phyloP scores from a whole-genome alignment of 1,139 yeast species.

The Taphrina flavorubra region DNA sequence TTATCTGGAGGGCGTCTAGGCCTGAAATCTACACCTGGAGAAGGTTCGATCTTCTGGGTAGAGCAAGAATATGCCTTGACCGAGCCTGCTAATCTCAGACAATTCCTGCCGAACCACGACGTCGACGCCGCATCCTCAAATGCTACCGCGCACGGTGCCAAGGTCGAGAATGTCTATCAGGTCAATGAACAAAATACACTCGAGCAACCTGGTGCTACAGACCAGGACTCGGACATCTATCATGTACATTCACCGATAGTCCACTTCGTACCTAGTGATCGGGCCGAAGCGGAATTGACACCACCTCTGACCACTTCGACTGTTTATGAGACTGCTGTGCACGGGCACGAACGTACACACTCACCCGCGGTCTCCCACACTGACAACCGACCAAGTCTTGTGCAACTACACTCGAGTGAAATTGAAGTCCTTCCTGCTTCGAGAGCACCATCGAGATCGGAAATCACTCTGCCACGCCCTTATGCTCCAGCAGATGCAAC shows the following conservation, averaged over 20 bases:
- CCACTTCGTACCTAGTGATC: not conserved
- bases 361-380: not conserved
- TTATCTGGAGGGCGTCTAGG: slow-evolving; percentile 39
- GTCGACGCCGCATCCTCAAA: not conserved
- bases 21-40: slow-evolving; percentile 24
- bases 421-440: slow-evolving; percentile 2
- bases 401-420: slow-evolving; percentile 23
- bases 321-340: not conserved
- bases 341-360: not conserved
- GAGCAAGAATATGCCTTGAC: slow-evolving; percentile 35
- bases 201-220: not conserved
- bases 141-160: not conserved
- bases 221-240: not conserved
- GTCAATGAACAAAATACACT: not conserved
- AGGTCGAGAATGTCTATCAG: not conserved
- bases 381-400: slow-evolving; percentile 11
- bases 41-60: slow-evolving; percentile 37
- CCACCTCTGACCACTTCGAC: not conserved
- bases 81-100: slow-evolving; percentile 15
- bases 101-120: not conserved
- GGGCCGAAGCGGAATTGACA: not conserved
- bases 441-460: not conserved
- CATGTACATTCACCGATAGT: slow-evolving; percentile 6
- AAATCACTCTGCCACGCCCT: slow-evolving; percentile 3
- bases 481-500: slow-evolving; percentile 20